phyloP scores from a whole-genome alignment of 345 rosid genomes.

The Brassica incana region DNA sequence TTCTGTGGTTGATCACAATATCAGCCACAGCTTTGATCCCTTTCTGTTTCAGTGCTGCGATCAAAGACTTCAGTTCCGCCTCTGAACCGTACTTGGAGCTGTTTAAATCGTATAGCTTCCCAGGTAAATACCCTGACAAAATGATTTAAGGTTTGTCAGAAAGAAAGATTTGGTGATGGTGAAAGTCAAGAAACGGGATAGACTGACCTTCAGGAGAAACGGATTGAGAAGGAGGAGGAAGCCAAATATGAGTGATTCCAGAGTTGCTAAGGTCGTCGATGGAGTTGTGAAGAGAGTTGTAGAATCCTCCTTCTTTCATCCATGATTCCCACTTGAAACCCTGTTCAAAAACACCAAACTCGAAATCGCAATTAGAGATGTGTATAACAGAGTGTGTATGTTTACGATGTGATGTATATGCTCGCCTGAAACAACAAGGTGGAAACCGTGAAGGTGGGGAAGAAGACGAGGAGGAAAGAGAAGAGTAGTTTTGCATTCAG shows the following conservation, averaged over 20 bases:
- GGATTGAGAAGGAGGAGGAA: slow-evolving; percentile 93
- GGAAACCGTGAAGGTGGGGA: slow-evolving; percentile 47
- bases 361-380: neutral
- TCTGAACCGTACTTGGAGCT: slow-evolving; percentile 73
- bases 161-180: neutral
- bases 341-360: slow-evolving; percentile 32
- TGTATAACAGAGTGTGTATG: neutral
- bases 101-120: slow-evolving; percentile 77
- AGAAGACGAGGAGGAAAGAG: slow-evolving; percentile 13
- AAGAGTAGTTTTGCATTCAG: neutral
- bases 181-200: neutral
- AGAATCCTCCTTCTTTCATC: slow-evolving; percentile 72
- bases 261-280: slow-evolving; percentile 61
- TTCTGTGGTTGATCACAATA: slow-evolving; percentile 83
- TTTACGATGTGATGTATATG: neutral
- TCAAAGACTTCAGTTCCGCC: slow-evolving; percentile 53
- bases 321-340: slow-evolving; percentile 93
- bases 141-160: neutral
- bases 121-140: slow-evolving; percentile 74
- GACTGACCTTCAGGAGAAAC: slow-evolving; percentile 55
- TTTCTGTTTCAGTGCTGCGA: slow-evolving; percentile 48
- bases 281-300: slow-evolving; percentile 60
- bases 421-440: slow-evolving; percentile 64
- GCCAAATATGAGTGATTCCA: slow-evolving; percentile 88
- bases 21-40: slow-evolving; percentile 79